Evolutionary conservation across 2,329 filamentous ascomycete species (phyloP), one percentile per base, ranked within the genome.

Genomic region (Paramyrothecium roridum): DNA sequence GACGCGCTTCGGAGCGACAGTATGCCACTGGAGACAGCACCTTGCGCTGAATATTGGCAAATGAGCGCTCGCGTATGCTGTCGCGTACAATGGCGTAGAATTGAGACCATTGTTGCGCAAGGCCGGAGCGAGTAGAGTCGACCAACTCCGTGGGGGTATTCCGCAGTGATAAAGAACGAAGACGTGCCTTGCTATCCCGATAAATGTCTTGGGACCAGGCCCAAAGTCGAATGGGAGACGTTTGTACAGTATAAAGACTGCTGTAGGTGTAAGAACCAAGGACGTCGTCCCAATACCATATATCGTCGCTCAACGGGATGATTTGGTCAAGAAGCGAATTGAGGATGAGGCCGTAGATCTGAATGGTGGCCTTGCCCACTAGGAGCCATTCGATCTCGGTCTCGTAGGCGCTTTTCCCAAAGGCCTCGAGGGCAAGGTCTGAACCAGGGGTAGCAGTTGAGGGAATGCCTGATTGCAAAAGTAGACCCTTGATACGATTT

Each of bases 201-300:
- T 88, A 93, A 34, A 96, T 82, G 49, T 89, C 87, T 65, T 81
- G 82, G 8, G 83, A 77, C 83, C 89, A 91, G 3, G 78, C 75
- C 85, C 86, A 93, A 34, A 96, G 70, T 19, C 90, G 82, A 45
- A 87, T 65, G 0, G 95, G 95, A 1, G 88, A 91, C 0, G 88
- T 96, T 71, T 99, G 95, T 10, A 96, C 74, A 16, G 90, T 88
- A 72, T 97, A 97, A 3, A 97, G 70, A 33, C 86, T 88, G 60
- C 90, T 93, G 65, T 88, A 90, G 50, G 85, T 81, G 62, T 91
- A 88, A 1, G 91, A 96, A 11, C 85, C 84, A 30, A 96, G 75
- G 2, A 97, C 83, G 61, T 95, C 89, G 66, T 96, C 91, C 95
- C 95, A 99, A 70, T 98, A 98, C 85, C 89, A 93, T 22, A 96